Conservation (phyloP, 225 moss, liverwort and hornwort genomes). For the Pleurozium schreberi region DNA sequence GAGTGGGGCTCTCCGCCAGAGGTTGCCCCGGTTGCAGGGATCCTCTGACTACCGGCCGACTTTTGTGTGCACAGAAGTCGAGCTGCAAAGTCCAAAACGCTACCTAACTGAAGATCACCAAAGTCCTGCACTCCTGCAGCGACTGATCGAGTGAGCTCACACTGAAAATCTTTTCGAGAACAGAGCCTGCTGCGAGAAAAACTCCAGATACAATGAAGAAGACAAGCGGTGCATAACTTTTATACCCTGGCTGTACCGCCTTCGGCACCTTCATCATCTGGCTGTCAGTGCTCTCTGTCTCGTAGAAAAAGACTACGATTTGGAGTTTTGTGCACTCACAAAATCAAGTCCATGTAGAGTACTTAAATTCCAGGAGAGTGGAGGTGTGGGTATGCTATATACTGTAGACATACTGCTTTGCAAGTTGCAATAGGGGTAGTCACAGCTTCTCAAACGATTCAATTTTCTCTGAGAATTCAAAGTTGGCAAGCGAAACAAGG, state of each 20-base stretch:
- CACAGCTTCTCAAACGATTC: too few species aligned
- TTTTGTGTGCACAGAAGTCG: neutral
- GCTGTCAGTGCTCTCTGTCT: neutral
- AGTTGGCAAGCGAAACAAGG: too few species aligned
- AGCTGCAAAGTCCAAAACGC: neutral
- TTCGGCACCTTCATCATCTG: neutral
- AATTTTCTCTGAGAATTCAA: too few species aligned
- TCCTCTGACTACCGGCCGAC: slow-evolving; percentile 4
- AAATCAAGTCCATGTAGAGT: neutral
- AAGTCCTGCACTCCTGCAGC: neutral
- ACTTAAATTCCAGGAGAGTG: neutral
- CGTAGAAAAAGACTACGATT: neutral
- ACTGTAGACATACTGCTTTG: neutral
- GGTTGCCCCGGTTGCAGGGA: slow-evolving; percentile 9
- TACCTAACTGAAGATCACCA: neutral
- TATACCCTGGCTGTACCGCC: neutral
- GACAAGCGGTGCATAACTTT: neutral
- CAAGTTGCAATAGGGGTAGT: neutral
- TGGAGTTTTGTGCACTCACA: neutral
- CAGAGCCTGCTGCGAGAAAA: neutral
- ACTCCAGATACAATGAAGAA: neutral
- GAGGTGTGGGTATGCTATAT: neutral
- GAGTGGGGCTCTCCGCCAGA: slow-evolving; percentile 3
- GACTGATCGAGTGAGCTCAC: neutral
- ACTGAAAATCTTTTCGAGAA: neutral